These are phyloP conservation scores for Auxenochlorella pyrenoidosa DNA, from an alignment of 139 green algal genomes.

Conservation along the genomic window DNA sequence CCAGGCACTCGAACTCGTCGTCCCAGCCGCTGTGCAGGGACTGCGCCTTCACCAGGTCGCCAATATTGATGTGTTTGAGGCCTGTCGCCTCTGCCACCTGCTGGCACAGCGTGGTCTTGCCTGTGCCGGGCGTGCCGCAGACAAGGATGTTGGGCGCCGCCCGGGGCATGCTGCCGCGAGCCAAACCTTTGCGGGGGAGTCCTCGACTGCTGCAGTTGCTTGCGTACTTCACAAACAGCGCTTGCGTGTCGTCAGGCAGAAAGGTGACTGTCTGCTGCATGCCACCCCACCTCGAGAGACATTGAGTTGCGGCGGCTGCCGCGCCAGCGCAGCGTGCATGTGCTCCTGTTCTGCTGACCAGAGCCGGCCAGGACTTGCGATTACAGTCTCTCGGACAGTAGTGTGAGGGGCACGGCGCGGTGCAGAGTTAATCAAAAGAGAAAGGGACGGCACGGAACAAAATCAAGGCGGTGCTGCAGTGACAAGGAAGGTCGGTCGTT, in stretches of 20 bases:
- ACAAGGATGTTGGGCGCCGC: constrained; percentile 88
- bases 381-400: not conserved
- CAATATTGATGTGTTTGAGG: constrained; percentile 86
- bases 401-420: too few relatives aligned
- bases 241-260: too few relatives aligned
- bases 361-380: too few relatives aligned
- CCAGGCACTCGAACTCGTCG: constrained; percentile 83
- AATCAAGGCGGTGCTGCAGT: not conserved
- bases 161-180: not conserved
- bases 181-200: not conserved
- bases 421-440: not conserved
- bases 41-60: constrained; percentile 83
- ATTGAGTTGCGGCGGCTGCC: not conserved
- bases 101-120: constrained; percentile 87
- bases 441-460: not conserved
- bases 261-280: too few relatives aligned
- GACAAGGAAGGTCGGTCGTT: too few relatives aligned
- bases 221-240: too few relatives aligned
- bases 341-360: not conserved
- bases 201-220: too few relatives aligned
- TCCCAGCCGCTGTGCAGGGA: constrained; percentile 87
- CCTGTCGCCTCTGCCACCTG: constrained; percentile 70
- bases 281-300: not conserved
- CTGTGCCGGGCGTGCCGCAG: constrained; percentile 95
- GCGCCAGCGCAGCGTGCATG: not conserved